phyloP scores from a whole-genome alignment of 805 yeast genomes.

The Danielia oregonensis region DNA sequence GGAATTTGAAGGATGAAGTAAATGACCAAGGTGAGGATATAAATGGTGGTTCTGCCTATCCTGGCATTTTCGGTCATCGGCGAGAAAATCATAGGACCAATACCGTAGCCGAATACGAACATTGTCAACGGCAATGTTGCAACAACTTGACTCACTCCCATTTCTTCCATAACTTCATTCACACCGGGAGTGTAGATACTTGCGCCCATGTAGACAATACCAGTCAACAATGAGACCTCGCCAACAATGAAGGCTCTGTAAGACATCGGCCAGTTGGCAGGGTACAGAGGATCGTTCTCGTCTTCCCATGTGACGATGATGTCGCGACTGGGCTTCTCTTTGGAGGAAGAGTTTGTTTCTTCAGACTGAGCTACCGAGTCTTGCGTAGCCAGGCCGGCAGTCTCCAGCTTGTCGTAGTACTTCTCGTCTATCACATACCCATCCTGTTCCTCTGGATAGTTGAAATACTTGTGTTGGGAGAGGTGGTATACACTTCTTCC shows the following conservation, averaged over 20 bases:
- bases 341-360: too few relatives aligned
- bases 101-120: constrained; percentile 58
- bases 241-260: constrained; percentile 37
- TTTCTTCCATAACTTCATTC: constrained; percentile 41
- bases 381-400: not conserved
- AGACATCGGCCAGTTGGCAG: constrained; percentile 50
- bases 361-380: too few relatives aligned
- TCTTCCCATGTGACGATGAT: constrained; percentile 32
- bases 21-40: constrained; percentile 42
- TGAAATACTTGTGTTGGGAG: constrained; percentile 19
- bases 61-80: constrained; percentile 56
- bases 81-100: constrained; percentile 57
- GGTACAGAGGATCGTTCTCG: constrained; percentile 52
- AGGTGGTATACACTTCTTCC: constrained; percentile 23
- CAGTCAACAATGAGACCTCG: constrained; percentile 44
- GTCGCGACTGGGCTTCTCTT: not conserved
- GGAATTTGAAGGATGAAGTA: constrained; percentile 55
- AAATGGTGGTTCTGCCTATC: constrained; percentile 52
- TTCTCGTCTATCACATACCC: constrained; percentile 30
- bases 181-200: constrained; percentile 54
- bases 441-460: constrained; percentile 23
- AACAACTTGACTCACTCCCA: constrained; percentile 39
- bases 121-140: constrained; percentile 51
- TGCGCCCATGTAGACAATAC: constrained; percentile 53
- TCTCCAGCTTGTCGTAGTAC: constrained; percentile 13